These are phyloP conservation scores for Neodidymelliopsis sp. DNA, from an alignment of 2,329 filamentous ascomycete species.

Conservation along the genomic window DNA sequence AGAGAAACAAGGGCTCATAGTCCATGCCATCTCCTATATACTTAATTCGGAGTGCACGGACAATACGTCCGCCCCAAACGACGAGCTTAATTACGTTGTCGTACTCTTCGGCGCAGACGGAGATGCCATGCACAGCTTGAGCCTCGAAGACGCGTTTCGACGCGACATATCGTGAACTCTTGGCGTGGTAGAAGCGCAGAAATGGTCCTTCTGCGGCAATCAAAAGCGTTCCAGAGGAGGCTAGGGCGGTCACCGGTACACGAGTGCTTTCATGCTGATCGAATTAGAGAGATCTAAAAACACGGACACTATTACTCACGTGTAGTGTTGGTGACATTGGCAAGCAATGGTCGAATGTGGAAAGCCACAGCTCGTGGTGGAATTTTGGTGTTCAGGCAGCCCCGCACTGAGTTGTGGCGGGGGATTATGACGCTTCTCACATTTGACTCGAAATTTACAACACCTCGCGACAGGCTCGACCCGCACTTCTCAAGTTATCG, in stretches of 20 bases:
- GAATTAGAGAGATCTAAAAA: slow-evolving; percentile 21
- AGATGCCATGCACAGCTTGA: slow-evolving; percentile 79
- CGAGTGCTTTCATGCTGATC: slow-evolving; percentile 49
- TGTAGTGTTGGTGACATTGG: slow-evolving; percentile 47
- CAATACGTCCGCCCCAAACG: slow-evolving; percentile 54
- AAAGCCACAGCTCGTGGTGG: slow-evolving; percentile 25
- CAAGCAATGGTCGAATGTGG: slow-evolving; percentile 20
- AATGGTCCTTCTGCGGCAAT: slow-evolving; percentile 55
- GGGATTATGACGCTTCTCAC: slow-evolving; percentile 34
- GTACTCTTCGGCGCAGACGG: slow-evolving; percentile 46
- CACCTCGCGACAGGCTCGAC: slow-evolving; percentile 26
- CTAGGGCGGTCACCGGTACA: slow-evolving; percentile 56
- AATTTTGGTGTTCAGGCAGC: slow-evolving; percentile 48
- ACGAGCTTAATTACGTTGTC: slow-evolving; percentile 37
- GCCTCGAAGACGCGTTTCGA: slow-evolving; percentile 64
- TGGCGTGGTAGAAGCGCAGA: slow-evolving; percentile 49
- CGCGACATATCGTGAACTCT: slow-evolving; percentile 31
- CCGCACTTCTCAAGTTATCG: background rate
- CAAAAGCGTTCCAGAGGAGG: slow-evolving; percentile 47
- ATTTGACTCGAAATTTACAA: slow-evolving; percentile 24
- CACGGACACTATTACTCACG: slow-evolving; percentile 29
- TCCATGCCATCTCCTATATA: slow-evolving; percentile 32
- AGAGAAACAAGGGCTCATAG: slow-evolving; percentile 26
- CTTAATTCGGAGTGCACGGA: slow-evolving; percentile 51
- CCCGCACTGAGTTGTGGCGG: slow-evolving; percentile 30